Percentiles rank a stretch among this genome's conserved stretches.
phyloP scores from a whole-genome alignment of 331 rosid genomes.

The Malus hybrid region DNA sequence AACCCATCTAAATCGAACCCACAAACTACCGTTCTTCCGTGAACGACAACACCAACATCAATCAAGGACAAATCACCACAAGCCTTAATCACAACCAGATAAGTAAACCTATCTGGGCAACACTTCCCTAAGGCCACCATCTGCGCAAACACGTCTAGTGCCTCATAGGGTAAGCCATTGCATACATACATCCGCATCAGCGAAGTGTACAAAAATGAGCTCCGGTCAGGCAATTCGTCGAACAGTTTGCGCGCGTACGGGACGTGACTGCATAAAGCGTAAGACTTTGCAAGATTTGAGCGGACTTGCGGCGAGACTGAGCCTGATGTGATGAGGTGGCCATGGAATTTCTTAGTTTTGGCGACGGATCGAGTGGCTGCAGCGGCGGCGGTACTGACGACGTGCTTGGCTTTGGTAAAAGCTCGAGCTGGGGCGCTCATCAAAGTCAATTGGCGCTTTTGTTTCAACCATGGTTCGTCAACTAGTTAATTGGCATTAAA shows the following conservation, averaged over 20 bases:
- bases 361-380: conserved; percentile 37
- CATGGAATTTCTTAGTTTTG: conserved; percentile 55
- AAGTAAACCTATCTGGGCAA: conserved; percentile 54
- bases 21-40: conserved; percentile 39
- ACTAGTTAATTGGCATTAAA: background rate
- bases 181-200: conserved; percentile 47
- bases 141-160: conserved; percentile 42
- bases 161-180: conserved; percentile 31
- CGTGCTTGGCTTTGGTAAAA: conserved; percentile 19
- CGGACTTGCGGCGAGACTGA: conserved; percentile 20
- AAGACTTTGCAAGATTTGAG: conserved; percentile 40
- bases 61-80: conserved; percentile 45
- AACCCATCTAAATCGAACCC: conserved; percentile 43
- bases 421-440: conserved; percentile 32
- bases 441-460: background rate
- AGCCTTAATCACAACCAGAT: conserved; percentile 61
- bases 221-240: conserved; percentile 37
- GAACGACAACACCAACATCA: conserved; percentile 49
- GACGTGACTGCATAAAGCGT: conserved; percentile 43
- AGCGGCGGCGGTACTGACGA: background rate
- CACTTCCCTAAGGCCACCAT: conserved; percentile 41
- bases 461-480: background rate
- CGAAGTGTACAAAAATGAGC: conserved; percentile 40
- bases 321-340: conserved; percentile 40
- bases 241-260: conserved; percentile 58